Evolutionary conservation across 495 filamentous ascomycete species (phyloP), one percentile per base, ranked within the genome.

Genomic region (Xanthoparmelia taractica): DNA sequence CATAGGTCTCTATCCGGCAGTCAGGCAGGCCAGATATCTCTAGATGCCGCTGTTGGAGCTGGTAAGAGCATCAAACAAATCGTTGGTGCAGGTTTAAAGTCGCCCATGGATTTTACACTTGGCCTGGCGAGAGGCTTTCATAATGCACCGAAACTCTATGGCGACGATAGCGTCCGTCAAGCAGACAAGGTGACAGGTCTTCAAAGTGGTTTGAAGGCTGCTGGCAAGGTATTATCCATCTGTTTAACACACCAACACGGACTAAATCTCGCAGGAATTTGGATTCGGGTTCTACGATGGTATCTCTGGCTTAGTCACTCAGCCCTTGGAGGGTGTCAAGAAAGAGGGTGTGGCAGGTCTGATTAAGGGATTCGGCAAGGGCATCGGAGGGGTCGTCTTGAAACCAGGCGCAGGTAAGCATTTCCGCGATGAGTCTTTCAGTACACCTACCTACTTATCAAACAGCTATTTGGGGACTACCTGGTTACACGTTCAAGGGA

Each of bases 81-180:
- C 54, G 81, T 92, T 8, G 80, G 80, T 38, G 84, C 86, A 23
- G 82, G 84, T n/a, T 73, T 92, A 59, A 84, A 86, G 73, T 85
- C 87, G 1, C 91, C 91, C 0, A 86, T 91, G 75, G 90, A 95
- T 65, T 83, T 94, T 62, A 86, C 89, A 17, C 76, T 95, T 47
- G 86, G 84, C 18, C 70, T 96, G 4, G 85, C 91, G 0, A 88
- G 86, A 72, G 91, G 91, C 12, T 95, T 96, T 66, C 88, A 95
- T 71, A 96, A 95, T 69, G 85, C 84, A 1, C 90, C 91, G 0
- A 87, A 83, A 60, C 72, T 95, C 2, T 94, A 93, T 63, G 85
- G 90, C 48, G 90, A 91, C 66, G 80, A 85, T 8, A 91, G 81
- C 54, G 85, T 96, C 5, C 80, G 84, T 18, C 80, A 82, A 18